phyloP scores from a whole-genome alignment of 2,329 filamentous ascomycete genomes.

The Pseudonectria foliicola region DNA sequence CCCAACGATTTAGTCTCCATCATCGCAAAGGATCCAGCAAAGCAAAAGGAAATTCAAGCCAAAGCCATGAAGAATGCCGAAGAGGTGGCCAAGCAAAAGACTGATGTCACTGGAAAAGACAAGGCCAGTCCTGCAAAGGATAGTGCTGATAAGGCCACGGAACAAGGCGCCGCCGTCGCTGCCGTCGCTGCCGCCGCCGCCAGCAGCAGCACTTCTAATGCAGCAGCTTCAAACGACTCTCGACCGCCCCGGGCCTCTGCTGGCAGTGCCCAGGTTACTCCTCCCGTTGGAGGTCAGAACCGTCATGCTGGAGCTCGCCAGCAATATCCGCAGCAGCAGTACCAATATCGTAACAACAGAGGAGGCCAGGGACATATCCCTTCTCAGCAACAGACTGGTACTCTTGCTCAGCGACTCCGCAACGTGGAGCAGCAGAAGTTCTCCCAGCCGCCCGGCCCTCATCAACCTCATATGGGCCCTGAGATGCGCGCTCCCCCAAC shows the following conservation, averaged over 20 bases:
- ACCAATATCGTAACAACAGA: conserved; percentile 43
- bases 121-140: conserved; percentile 37
- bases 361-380: conserved; percentile 35
- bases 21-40: conserved; percentile 90
- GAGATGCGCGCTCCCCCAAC: conserved; percentile 68
- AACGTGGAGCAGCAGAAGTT: conserved; percentile 46
- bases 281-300: conserved; percentile 23
- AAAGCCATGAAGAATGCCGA: conserved; percentile 75
- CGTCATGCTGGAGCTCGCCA: conserved; percentile 44
- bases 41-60: conserved; percentile 88
- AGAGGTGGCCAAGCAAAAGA: conserved; percentile 50
- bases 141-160: conserved; percentile 32
- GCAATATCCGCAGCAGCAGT: conserved; percentile 40
- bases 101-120: conserved; percentile 37
- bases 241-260: conserved; percentile 28
- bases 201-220: conserved; percentile 10
- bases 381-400: conserved; percentile 35
- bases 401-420: conserved; percentile 43
- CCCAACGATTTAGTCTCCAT: conserved; percentile 89
- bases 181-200: too few species aligned
- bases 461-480: conserved; percentile 44
- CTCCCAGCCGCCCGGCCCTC: conserved; percentile 34
- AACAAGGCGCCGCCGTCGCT: conserved; percentile 14
- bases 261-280: conserved; percentile 23
- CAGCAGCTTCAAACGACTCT: conserved; percentile 17